phyloP scores from a whole-genome alignment of 805 yeast genomes.

The Metschnikowia shivogae region DNA sequence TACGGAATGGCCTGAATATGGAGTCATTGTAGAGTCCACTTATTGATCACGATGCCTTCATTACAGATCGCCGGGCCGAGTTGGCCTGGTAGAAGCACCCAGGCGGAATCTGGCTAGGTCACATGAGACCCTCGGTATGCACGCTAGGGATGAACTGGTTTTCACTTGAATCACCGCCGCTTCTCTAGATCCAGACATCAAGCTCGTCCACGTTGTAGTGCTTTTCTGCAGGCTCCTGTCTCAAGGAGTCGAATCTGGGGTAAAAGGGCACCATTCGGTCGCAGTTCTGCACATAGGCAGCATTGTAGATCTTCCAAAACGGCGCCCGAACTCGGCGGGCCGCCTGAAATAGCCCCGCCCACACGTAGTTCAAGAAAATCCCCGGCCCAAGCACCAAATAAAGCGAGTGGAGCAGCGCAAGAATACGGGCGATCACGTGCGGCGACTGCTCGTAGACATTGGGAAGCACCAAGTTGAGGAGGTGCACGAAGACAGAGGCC shows the following conservation, averaged over 20 bases:
- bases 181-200: conserved; percentile 35
- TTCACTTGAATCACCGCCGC: neutral
- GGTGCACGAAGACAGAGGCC: conserved; percentile 65
- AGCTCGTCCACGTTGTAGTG: conserved; percentile 45
- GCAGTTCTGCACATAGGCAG: conserved; percentile 65
- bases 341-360: conserved; percentile 92
- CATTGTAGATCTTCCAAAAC: conserved; percentile 82
- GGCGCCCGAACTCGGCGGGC: conserved; percentile 80
- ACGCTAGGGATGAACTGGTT: too few relatives aligned
- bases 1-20: too few relatives aligned
- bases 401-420: conserved; percentile 75
- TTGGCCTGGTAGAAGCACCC: too few relatives aligned
- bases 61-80: too few relatives aligned
- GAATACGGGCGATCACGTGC: conserved; percentile 79
- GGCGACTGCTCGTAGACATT: conserved; percentile 93
- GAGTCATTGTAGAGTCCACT: too few relatives aligned
- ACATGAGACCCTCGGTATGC: too few relatives aligned
- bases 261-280: conserved; percentile 81
- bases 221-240: conserved; percentile 17
- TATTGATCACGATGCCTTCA: too few relatives aligned
- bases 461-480: conserved; percentile 77
- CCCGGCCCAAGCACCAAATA: conserved; percentile 76
- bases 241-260: conserved; percentile 49
- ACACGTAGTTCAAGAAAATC: conserved; percentile 62
- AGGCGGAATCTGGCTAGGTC: too few relatives aligned